Conservation (phyloP, 371 early-diverging fungal species). For the Saksenaea oblongispora region DNA sequence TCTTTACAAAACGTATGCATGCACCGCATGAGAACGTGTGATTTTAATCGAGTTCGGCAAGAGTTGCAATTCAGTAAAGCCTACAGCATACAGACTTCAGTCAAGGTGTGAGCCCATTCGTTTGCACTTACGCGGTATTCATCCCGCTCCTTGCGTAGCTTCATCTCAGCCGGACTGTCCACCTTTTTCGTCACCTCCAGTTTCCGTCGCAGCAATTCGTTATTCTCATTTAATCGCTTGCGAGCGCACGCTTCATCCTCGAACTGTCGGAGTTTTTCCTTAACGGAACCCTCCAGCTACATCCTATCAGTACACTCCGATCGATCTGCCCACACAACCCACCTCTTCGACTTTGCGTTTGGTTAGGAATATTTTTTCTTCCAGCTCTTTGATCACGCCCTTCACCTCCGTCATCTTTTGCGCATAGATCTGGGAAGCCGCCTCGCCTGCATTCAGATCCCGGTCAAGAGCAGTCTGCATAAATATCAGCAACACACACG, state of each 20-base stretch:
- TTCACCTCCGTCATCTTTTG: slow-evolving; percentile 42
- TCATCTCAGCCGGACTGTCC: slow-evolving; percentile 55
- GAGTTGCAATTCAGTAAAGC: slow-evolving; percentile 85
- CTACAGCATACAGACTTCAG: slow-evolving; percentile 40
- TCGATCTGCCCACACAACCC: no score
- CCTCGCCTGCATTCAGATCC: slow-evolving; percentile 45
- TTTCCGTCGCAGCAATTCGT: slow-evolving; percentile 58
- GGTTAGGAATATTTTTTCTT: slow-evolving; percentile 33
- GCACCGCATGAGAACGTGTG: slow-evolving; percentile 81
- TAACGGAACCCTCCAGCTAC: slow-evolving; percentile 52
- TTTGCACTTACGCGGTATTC: slow-evolving; percentile 35
- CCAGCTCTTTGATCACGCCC: slow-evolving; percentile 40
- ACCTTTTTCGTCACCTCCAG: slow-evolving; percentile 53
- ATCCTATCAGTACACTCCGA: no score
- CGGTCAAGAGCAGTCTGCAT: slow-evolving; percentile 41
- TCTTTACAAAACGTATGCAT: slow-evolving; percentile 97
- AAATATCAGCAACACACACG: background rate
- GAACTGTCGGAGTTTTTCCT: slow-evolving; percentile 54
- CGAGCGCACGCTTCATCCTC: slow-evolving; percentile 62
- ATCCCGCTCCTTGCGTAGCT: slow-evolving; percentile 49
- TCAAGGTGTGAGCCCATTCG: background rate
- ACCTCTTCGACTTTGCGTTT: slow-evolving; percentile 52
- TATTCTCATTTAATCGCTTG: slow-evolving; percentile 54
- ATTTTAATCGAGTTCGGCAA: slow-evolving; percentile 86
- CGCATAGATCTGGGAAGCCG: slow-evolving; percentile 51